Percentiles rank a stretch among this genome's conserved stretches.
These are phyloP conservation scores for Murraya koenigii DNA, from an alignment of 345 rosid genomes.

Conservation along the genomic window DNA sequence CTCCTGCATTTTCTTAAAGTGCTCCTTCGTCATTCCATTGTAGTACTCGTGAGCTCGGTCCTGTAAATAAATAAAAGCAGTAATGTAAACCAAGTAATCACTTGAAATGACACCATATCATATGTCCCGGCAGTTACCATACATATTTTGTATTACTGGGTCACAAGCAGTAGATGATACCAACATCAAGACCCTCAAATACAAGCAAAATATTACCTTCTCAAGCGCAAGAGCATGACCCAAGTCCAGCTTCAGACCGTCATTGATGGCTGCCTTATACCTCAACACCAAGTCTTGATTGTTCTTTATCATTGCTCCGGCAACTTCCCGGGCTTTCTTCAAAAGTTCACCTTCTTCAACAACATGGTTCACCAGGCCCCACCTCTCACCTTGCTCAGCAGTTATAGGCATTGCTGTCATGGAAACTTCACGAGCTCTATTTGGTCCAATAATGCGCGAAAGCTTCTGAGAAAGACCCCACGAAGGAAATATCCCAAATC, in stretches of 20 bases:
- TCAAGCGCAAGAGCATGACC: constrained; percentile 72
- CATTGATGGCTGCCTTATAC: constrained; percentile 77
- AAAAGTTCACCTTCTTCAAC: constrained; percentile 65
- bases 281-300: constrained; percentile 72
- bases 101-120: not conserved
- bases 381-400: constrained; percentile 78
- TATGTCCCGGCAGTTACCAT: not conserved
- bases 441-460: constrained; percentile 69
- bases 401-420: constrained; percentile 58
- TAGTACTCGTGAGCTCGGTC: constrained; percentile 80
- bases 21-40: constrained; percentile 80
- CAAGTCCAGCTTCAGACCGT: constrained; percentile 74
- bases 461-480: constrained; percentile 99
- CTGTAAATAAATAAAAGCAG: constrained; percentile 27
- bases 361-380: constrained; percentile 83
- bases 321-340: constrained; percentile 66
- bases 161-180: not conserved
- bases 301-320: constrained; percentile 62
- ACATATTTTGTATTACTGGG: not conserved
- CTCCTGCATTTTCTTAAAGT: constrained; percentile 94
- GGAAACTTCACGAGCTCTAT: constrained; percentile 82
- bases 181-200: not conserved
- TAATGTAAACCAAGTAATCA: not conserved
- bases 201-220: constrained; percentile 45
- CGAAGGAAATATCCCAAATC: constrained; percentile 93